Base-by-base conservation (phyloP, 140 eudicot genomes). In the Stevia rebaudiana region DNA sequence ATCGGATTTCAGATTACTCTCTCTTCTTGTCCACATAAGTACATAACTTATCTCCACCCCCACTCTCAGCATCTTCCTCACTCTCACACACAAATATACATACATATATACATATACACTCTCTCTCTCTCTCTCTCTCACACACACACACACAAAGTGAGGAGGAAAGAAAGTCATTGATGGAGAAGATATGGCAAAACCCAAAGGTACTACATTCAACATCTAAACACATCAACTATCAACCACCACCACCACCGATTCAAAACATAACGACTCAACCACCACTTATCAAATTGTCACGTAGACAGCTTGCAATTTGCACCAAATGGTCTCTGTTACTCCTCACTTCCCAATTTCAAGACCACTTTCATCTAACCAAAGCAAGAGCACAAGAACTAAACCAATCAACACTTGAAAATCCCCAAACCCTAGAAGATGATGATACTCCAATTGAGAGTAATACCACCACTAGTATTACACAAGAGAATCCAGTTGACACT, bases 351-450 rank as follows among this genome's bases (percentile, higher is more conserved):
- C 92, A 79, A 18, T 65, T 74, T 19, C 72, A 67, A 36, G 79
- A 81, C 69, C 88, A 81, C 11, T 51, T 78, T 68, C 49, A 63
- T 11, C 61, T 56, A 10, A 73, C 83, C 18, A 78, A 24, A 12
- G 90, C 90, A 36, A 76, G 63, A 78, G 97, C 97, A 11, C 94
- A 86, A 65, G 83, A 83, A 48, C 55, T 50, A 22, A 22, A 1
- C 58, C 36, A 24, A 11, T 16, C 50, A 3, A 17, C 77, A 16
- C 74, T 28, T 17, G 66, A 68, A 11, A 55, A 41, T 19, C 58
- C 59, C 46, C 74, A 39, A 35, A 60, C 8, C 37, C 15, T 43
- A 28, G 63, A 39, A 7, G 81, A 70, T 1, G 71, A 51, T 19
- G 82, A 67, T n/a, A 58, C 16, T 25, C 61, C 78, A 10, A 10